Evolutionary conservation across 352 stramenopile genomes (phyloP).

Genomic region (Phytophthora vignae): DNA sequence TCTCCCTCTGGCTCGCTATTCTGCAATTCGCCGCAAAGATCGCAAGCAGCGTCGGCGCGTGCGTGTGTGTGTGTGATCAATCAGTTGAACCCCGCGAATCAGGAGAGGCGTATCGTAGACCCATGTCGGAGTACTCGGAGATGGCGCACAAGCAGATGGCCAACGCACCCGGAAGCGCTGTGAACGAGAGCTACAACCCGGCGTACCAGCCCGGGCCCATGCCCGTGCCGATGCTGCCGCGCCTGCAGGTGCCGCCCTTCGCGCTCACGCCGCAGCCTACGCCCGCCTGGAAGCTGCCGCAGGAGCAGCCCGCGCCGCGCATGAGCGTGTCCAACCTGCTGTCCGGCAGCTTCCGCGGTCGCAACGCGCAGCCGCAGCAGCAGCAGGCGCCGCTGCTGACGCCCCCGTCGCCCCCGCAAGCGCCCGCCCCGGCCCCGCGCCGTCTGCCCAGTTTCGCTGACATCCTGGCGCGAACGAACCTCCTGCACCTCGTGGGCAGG

Average conservation of each 20-base stretch:
- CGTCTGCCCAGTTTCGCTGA: conserved; percentile 71
- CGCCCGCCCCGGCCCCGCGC: conserved; percentile 33
- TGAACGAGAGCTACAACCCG: conserved; percentile 36
- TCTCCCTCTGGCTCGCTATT: conserved; percentile 40
- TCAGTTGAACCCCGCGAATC: conserved; percentile 25
- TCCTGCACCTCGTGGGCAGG: conserved; percentile 64
- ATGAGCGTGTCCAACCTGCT: conserved; percentile 70
- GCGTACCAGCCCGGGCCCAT: conserved; percentile 28
- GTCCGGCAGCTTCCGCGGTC: conserved; percentile 47
- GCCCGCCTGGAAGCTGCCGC: conserved; percentile 59
- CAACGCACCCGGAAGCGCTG: conserved; percentile 33
- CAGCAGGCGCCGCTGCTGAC: conserved; percentile 24
- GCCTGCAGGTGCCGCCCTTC: conserved; percentile 68
- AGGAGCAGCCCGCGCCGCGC: conserved; percentile 40
- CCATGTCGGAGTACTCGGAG: conserved; percentile 47
- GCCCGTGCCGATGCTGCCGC: conserved; percentile 42
- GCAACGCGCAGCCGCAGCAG: conserved; percentile 14
- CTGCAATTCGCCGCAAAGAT: conserved; percentile 58
- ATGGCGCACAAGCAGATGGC: conserved; percentile 48
- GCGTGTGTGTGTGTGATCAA: conserved; percentile 13
- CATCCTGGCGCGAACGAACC: conserved; percentile 70
- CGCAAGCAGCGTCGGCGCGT: conserved; percentile 31
- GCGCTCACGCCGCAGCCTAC: conserved; percentile 60
- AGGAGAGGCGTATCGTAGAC: conserved; percentile 7
- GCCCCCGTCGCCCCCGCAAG: conserved; percentile 29